Base-by-base conservation (phyloP, 164 flowering plant genomes). In the Tetrastigma voinierianum region DNA sequence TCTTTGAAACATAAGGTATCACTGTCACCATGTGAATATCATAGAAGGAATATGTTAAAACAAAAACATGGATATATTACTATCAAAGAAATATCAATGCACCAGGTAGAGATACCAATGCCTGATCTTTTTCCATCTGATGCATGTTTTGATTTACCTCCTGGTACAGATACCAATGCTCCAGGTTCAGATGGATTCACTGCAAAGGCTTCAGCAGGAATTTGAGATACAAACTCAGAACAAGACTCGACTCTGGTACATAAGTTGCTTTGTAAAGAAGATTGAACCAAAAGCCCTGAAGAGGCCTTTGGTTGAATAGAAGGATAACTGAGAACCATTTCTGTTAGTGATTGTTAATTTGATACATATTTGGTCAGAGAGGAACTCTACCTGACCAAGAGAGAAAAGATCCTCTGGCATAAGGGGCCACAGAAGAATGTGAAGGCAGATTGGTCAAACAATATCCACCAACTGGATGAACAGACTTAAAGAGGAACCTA, bases 261-360 rank as follows among this genome's bases (percentile, higher is more conserved):
- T 32, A 19, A 55, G n/a, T n/a, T n/a, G n/a, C 11, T 40, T 9
- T 10, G 5, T 21, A 21, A 21, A 13, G 32, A 19, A 55, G 58
- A 40, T 32, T 12, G 40, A 21, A 55, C 23, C 21, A 16, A n/a
- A n/a, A 21, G 58, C 32, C 24, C 13, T 55, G 7, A 55, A 21
- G 32, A 23, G 58, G 43, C 32, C 58, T 55, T 55, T 55, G 11
- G 58, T 55, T 55, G 58, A 55, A 49, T 11, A 49, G n/a, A 15
- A 49, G 52, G 52, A n/a, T 49, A n/a, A n/a, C n/a, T n/a, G n/a
- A n/a, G n/a, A n/a, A n/a, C n/a, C n/a, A n/a, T n/a, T n/a, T n/a
- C n/a, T n/a, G n/a, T n/a, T n/a, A n/a, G n/a, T n/a, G n/a, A n/a
- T n/a, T n/a, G n/a, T n/a, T n/a, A n/a, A n/a, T n/a, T n/a, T n/a